Conservation (phyloP, 192 early-diverging fungal genomes). For the Coemansia nantahalensis region DNA sequence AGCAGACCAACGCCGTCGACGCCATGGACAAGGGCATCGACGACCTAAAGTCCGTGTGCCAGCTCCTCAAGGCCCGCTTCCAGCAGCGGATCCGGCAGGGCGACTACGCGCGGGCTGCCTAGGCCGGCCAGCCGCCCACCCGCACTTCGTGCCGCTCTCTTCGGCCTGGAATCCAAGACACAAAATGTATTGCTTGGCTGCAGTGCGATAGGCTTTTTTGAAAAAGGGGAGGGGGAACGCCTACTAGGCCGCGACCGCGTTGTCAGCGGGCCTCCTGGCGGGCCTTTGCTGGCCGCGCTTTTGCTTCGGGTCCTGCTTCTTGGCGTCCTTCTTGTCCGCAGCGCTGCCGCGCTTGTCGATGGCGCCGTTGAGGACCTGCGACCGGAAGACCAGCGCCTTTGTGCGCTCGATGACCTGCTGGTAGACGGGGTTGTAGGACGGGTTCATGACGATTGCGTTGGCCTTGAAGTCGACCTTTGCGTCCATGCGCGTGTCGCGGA, state of each 20-base stretch:
- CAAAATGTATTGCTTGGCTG: neutral
- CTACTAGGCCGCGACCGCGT: slow-evolving; percentile 21
- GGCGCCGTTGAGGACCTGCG: slow-evolving; percentile 80
- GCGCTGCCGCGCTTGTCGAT: slow-evolving; percentile 78
- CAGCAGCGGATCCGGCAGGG: slow-evolving; percentile 57
- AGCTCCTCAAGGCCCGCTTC: slow-evolving; percentile 65
- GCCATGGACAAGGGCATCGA: slow-evolving; percentile 85
- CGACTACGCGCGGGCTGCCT: slow-evolving; percentile 53
- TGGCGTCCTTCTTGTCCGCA: slow-evolving; percentile 37
- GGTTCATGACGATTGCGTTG: slow-evolving; percentile 95
- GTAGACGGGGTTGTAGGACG: slow-evolving; percentile 80
- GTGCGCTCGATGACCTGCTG: slow-evolving; percentile 97
- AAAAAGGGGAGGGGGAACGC: too few species aligned
- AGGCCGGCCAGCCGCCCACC: too few species aligned
- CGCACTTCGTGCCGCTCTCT: too few species aligned
- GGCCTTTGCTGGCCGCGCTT: slow-evolving; percentile 26
- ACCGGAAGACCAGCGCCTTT: slow-evolving; percentile 85
- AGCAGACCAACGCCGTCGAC: slow-evolving; percentile 72
- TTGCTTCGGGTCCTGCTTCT: slow-evolving; percentile 26
- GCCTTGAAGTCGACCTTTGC: slow-evolving; percentile 96
- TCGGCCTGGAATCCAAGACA: too few species aligned
- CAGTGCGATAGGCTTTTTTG: too few species aligned
- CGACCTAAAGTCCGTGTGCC: slow-evolving; percentile 72
- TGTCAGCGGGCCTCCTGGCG: slow-evolving; percentile 24
- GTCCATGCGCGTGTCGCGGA: slow-evolving; percentile 92